Evolutionary conservation across 148 eudicot genomes (phyloP), one percentile per base, ranked within the genome.

Genomic region (Rhododendron ovatum): DNA sequence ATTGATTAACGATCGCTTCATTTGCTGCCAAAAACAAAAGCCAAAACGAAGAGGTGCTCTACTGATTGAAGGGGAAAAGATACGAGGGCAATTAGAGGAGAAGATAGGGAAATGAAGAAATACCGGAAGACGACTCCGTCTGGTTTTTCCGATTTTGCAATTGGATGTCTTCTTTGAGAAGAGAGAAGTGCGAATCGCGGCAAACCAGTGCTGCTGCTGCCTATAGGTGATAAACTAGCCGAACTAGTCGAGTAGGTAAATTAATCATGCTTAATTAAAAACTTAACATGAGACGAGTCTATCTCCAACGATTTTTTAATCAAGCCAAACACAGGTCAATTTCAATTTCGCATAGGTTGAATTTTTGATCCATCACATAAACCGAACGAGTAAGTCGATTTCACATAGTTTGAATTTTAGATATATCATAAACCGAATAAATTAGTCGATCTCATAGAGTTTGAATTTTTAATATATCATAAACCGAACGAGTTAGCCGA

Each of bases 1-100:
- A 45, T 15, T 45, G 76, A 33, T 73, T 22, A 53, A 50, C 11
- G 85, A 48, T 73, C 85, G 80, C 55, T 73, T 73, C 85, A 84
- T 84, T 61, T 28, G 80, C 39, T n/a, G 30, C 85, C 28, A 67
- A 67, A 67, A 26, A 26, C 5, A 67, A 26, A 65, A 8, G 2
- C n/a, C 7, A 65, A 83, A 24, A 15, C 3, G 26, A 7, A 61
- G 63, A 80, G 63, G 61, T 80, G 35, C 83, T 26, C 82, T 48
- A 7, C 45, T 14, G 83, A 81, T 57, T 81, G 28, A 33, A 81
- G 55, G 47, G 57, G 47, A 80, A 50, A 80, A 37, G 4, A 51
- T 80, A 53, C 67, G 13, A 51, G 83, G 5, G 35, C 30, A 51
- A 47, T 11, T 28, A 3, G 81, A 77, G 26, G 7, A 76, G n/a